Conservation (phyloP, 257 asterid species). For the Penstemon barbatus region DNA sequence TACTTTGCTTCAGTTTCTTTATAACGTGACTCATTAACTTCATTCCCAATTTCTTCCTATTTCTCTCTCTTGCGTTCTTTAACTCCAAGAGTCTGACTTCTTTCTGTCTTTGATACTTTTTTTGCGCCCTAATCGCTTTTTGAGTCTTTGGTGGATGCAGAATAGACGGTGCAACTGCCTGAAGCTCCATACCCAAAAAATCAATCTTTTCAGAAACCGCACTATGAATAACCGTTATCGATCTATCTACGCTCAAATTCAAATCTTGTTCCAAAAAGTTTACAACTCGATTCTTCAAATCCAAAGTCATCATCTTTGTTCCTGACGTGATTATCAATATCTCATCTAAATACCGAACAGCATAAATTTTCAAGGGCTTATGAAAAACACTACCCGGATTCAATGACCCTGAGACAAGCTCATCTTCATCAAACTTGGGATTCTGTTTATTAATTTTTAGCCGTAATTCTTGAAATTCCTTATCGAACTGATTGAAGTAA, state of each 20-base stretch:
- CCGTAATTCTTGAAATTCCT: constrained; percentile 68
- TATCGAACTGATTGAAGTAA: constrained; percentile 62
- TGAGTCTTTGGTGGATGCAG: constrained; percentile 66
- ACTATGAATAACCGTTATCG: constrained; percentile 69
- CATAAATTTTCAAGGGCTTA: constrained; percentile 77
- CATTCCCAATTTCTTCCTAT: constrained; percentile 79
- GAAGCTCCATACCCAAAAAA: constrained; percentile 95
- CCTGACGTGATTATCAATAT: constrained; percentile 76
- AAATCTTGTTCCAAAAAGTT: constrained; percentile 48
- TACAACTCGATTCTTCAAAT: constrained; percentile 59
- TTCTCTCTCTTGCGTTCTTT: constrained; percentile 77
- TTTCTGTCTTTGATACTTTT: constrained; percentile 81
- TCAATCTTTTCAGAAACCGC: constrained; percentile 82
- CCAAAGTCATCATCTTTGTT: constrained; percentile 60
- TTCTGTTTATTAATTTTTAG: constrained; percentile 46
- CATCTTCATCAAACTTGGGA: constrained; percentile 45
- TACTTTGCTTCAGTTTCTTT: constrained; percentile 61
- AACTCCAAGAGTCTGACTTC: constrained; percentile 72
- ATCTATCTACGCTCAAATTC: constrained; percentile 61
- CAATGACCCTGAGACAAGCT: constrained; percentile 36
- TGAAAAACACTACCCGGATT: constrained; percentile 40
- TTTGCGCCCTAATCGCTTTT: constrained; percentile 85
- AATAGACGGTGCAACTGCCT: constrained; percentile 81
- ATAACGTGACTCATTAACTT: constrained; percentile 59
- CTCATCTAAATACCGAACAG: constrained; percentile 85